Percentiles rank a stretch among this genome's conserved stretches.
These are phyloP conservation scores for Glarea lozoyensis DNA, from an alignment of 495 filamentous ascomycete species.

Conservation along the genomic window DNA sequence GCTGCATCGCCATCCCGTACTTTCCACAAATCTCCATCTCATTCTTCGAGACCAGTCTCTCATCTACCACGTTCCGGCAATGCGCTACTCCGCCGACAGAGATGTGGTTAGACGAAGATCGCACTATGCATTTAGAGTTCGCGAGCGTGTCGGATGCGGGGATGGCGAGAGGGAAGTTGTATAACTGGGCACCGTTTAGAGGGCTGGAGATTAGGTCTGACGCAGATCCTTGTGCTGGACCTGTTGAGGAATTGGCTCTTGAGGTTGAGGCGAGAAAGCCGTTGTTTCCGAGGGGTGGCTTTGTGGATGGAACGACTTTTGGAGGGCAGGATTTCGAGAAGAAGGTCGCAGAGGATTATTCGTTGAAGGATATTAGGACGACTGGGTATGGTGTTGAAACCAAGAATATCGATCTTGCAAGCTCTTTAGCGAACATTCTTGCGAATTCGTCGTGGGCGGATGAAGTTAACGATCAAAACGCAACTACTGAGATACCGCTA, in stretches of 20 bases:
- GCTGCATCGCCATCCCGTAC: conserved; percentile 9
- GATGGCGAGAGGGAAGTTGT: conserved; percentile 4
- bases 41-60: neutral
- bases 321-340: no score
- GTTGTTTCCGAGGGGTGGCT: neutral
- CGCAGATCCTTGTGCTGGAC: conserved; percentile 15
- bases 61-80: neutral
- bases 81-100: conserved; percentile 4
- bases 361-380: no score
- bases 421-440: no score
- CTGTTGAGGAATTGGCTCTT: conserved; percentile 8
- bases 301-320: no score
- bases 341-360: no score
- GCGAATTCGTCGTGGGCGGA: no score
- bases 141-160: conserved; percentile 5
- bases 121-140: conserved; percentile 17
- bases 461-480: no score
- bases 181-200: neutral
- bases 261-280: neutral
- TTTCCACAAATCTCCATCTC: conserved; percentile 8
- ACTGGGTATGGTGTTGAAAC: no score
- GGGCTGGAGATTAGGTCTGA: conserved; percentile 1
- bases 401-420: no score
- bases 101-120: conserved; percentile 11
- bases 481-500: no score